Evolutionary conservation across 1,139 yeast genomes (phyloP).

Genomic region (Pichia sp.): DNA sequence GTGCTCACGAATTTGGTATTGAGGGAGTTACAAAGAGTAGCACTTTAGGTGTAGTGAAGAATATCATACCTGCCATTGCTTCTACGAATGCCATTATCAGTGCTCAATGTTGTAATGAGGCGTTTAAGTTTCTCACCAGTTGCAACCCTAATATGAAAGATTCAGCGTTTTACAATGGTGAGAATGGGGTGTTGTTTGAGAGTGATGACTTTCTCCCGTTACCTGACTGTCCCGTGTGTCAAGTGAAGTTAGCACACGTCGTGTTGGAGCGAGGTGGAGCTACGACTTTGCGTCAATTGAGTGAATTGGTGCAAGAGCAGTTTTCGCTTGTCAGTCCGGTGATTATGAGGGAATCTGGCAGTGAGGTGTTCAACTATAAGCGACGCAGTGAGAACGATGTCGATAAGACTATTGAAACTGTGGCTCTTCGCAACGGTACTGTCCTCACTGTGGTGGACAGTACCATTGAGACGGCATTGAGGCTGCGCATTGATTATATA

Average conservation of each 20-base stretch:
- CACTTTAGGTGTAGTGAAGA: slow-evolving; percentile 84
- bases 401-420: too few species aligned
- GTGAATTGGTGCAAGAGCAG: slow-evolving; percentile 7
- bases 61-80: slow-evolving; percentile 90
- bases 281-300: slow-evolving; percentile 11
- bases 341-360: too few species aligned
- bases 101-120: slow-evolving; percentile 86
- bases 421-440: too few species aligned
- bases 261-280: too few species aligned
- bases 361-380: too few species aligned
- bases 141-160: slow-evolving; percentile 65
- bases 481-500: too few species aligned
- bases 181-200: slow-evolving; percentile 22
- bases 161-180: slow-evolving; percentile 65
- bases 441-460: too few species aligned
- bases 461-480: too few species aligned
- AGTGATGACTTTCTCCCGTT: slow-evolving; percentile 20
- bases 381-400: too few species aligned
- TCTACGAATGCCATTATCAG: slow-evolving; percentile 92
- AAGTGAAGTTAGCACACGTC: slow-evolving; percentile 7
- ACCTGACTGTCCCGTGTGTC: slow-evolving; percentile 23
- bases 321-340: too few species aligned
- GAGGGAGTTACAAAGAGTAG: slow-evolving; percentile 64
- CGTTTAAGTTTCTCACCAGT: slow-evolving; percentile 67
- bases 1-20: slow-evolving; percentile 65